Base-by-base conservation (phyloP, 176 grass and related monocot genomes). In the Triticum urartu region DNA sequence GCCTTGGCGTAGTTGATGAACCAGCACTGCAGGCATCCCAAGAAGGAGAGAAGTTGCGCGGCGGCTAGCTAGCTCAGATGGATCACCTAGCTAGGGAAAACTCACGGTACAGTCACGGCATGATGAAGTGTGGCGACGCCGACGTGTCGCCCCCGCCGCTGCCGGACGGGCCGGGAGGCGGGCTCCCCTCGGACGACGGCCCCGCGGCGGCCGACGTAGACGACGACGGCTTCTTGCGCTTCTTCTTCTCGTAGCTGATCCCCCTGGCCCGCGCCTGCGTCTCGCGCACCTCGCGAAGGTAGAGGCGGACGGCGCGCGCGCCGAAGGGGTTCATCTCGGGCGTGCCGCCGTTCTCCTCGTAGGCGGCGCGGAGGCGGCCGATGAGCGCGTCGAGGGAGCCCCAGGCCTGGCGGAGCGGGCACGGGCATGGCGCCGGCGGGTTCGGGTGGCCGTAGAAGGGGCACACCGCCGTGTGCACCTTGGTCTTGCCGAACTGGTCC, bases 231-330 rank as follows among this genome's bases (percentile, higher is more conserved):
- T 96, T 96, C 89, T 92, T 96, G 79, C 94, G 85, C 85, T 91
- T 96, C 91, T 96, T 96, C 94, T 96, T 96, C 91, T 96, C 94
- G 78, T 96, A 97, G 81, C 95, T 97, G 85, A 97, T 92, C 30
- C 95, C 95, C 65, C 95, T 85, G 0, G 95, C 95, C 56, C 93
- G 79, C 5, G 95, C 86, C 89, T 97, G 95, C 47, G 90, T 89
- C 89, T 97, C 95, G 1, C 95, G 92, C 64, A 97, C 95, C 43
- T 97, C 95, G 13, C 95, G 92, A 24, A 97, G 89, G 88, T 94
- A 97, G 33, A 97, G 92, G 7, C 95, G 64, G 48, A 97, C 95
- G 69, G 95, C 95, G 43, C 95, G 95, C 21, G 92, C 91, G 8
- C 92, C 95, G 59, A 97, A 97, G 15, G 95, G 95, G 91, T 97